phyloP scores from a whole-genome alignment of 2,329 filamentous ascomycete genomes.

The Lecanicillium sp. region DNA sequence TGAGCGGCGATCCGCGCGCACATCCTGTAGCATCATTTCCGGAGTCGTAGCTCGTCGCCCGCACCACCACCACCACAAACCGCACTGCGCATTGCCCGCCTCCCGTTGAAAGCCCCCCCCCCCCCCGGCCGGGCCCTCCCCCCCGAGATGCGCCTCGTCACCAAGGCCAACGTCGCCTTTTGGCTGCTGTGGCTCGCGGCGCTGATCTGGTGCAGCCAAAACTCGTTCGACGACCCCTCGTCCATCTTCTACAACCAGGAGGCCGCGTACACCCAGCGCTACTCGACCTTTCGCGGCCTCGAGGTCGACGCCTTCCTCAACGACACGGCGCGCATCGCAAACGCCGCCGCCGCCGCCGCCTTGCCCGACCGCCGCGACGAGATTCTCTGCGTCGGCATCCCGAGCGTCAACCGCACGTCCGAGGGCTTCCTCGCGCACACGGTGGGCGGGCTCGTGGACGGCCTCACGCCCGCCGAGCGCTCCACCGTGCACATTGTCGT shows the following conservation, averaged over 20 bases:
- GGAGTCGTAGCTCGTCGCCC: not conserved
- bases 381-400: constrained; percentile 29
- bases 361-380: constrained; percentile 1
- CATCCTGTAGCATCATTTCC: not conserved
- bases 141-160: constrained; percentile 7
- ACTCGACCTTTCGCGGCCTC: constrained; percentile 21
- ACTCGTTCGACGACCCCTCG: constrained; percentile 29
- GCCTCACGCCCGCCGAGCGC: constrained; percentile 26
- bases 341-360: constrained; percentile 2
- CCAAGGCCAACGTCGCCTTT: constrained; percentile 25
- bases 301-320: constrained; percentile 24
- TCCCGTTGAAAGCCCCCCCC: too few species aligned
- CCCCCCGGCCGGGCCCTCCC: too few species aligned
- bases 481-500: constrained; percentile 27
- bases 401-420: constrained; percentile 27
- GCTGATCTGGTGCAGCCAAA: constrained; percentile 23
- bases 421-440: constrained; percentile 25
- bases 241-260: constrained; percentile 28
- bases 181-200: constrained; percentile 25
- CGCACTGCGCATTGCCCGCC: constrained; percentile 1
- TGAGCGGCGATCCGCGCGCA: constrained; percentile 5
- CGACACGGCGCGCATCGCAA: constrained; percentile 7
- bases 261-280: constrained; percentile 24
- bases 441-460: constrained; percentile 27
- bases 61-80: too few species aligned